Percentiles rank a stretch among this genome's conserved stretches.
These are phyloP conservation scores for Blastobotrys chiropterorum DNA, from an alignment of 805 yeast species.

Conservation along the genomic window DNA sequence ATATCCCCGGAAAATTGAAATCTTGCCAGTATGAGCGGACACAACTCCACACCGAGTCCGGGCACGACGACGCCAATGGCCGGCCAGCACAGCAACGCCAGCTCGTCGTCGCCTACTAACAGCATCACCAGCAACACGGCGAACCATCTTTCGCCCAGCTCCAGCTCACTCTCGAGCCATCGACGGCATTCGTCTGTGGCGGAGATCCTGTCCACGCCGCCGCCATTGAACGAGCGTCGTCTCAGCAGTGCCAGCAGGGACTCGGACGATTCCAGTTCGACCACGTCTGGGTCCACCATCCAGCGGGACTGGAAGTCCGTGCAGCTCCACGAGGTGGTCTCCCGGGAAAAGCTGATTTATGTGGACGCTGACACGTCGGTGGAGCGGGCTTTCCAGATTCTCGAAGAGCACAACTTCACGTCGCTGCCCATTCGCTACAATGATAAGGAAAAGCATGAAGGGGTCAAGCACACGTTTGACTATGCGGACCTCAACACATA, in stretches of 20 bases:
- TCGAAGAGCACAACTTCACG: conserved; percentile 67
- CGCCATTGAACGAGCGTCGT: conserved; percentile 20
- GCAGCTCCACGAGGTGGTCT: conserved; percentile 65
- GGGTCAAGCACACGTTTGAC: conserved; percentile 56
- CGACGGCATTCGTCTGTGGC: conserved; percentile 21
- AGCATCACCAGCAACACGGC: neutral
- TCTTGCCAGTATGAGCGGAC: neutral
- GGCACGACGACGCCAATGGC: neutral
- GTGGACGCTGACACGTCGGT: conserved; percentile 66
- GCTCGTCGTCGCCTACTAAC: neutral
- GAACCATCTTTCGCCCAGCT: neutral
- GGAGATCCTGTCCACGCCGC: conserved; percentile 28
- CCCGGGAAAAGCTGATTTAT: conserved; percentile 66
- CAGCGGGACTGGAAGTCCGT: conserved; percentile 65
- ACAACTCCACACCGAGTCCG: neutral
- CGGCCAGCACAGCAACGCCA: neutral
- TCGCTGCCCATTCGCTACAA: conserved; percentile 63
- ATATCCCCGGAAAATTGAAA: neutral
- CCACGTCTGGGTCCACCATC: conserved; percentile 1
- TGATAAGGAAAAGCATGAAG: conserved; percentile 5
- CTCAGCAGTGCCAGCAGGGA: conserved; percentile 9
- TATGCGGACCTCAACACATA: conserved; percentile 87
- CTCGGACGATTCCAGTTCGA: conserved; percentile 6
- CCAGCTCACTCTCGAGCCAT: neutral
- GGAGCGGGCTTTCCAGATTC: conserved; percentile 80